Conservation (phyloP, 768 basidiomycete species). For the Kwoniella shandongensis region DNA sequence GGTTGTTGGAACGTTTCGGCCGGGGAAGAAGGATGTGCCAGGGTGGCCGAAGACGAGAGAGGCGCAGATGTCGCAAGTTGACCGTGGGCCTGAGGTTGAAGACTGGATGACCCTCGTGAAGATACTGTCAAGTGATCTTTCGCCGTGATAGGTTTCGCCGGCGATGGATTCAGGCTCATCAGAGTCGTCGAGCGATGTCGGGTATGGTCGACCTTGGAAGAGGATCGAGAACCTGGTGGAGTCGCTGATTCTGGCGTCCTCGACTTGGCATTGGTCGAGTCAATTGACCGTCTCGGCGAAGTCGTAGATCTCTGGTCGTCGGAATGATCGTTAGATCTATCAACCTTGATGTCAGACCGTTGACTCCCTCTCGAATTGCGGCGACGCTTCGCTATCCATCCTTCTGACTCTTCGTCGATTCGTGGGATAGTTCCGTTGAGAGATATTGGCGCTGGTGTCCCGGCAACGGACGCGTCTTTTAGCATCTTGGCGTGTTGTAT, state of each 20-base stretch:
- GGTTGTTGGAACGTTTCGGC: constrained; percentile 4
- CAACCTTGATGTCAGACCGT: not conserved
- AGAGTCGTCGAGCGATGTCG: constrained; percentile 40
- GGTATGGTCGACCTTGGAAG: constrained; percentile 1
- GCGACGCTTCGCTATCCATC: constrained; percentile 42
- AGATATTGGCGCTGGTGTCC: constrained; percentile 38
- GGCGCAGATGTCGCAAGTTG: constrained; percentile 11
- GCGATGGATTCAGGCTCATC: constrained; percentile 33
- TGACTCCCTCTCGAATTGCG: constrained; percentile 8
- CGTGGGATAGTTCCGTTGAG: constrained; percentile 33
- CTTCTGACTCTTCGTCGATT: constrained; percentile 25
- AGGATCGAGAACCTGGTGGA: constrained; percentile 10
- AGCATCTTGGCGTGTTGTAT: constrained; percentile 48
- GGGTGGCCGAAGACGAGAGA: constrained; percentile 7
- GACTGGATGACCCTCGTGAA: constrained; percentile 34
- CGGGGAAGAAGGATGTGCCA: not conserved
- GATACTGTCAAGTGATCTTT: constrained; percentile 47
- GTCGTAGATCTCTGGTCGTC: constrained; percentile 4
- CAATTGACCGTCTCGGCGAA: constrained; percentile 30
- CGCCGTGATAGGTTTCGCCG: constrained; percentile 39
- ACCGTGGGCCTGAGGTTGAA: constrained; percentile 12
- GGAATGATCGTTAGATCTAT: constrained; percentile 5
- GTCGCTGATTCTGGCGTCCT: constrained; percentile 6
- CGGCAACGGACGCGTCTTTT: constrained; percentile 43
- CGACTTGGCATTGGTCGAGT: constrained; percentile 14